Base-by-base conservation (phyloP, 768 basidiomycete genomes). In the Termitomyces sp. region DNA sequence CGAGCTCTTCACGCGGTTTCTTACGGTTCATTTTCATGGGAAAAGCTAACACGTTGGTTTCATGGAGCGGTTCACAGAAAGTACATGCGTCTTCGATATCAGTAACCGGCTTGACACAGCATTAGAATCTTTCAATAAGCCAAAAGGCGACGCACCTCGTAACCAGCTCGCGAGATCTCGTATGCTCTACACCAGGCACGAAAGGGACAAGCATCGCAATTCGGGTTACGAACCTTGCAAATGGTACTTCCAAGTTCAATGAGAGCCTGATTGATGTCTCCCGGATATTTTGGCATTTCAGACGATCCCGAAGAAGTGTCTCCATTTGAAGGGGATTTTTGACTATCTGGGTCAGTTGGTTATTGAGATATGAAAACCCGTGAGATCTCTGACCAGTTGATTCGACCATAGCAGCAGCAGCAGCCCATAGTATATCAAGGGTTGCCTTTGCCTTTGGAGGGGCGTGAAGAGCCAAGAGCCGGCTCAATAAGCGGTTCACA, bases 171-270 rank as follows among this genome's bases (percentile, higher is more conserved):
- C 38, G 62, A 42, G 54, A 41, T 25, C 53, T 52, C 57, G 63
- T 87, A 88, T 1, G 89, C 95, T 17, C 75, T 71, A 65, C 95
- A 98, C 74, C 82, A 81, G 21, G 73, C 59, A 46, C 71, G 80
- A 43, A 98, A 62, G 19, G 94, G 92, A 70, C 95, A 98, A 17
- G 72, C 65, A 17, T 64, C 72, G 65, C 95, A 98, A 19, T 74
- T 71, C 10, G 95, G 95, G 60, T 89, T 83, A 59, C 84, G 85
- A 41, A 90, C 86, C 70, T 89, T 94, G 75, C 95, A 98, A 3
- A 97, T 82, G 3, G 93, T 96, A 68, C 90, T 91, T 48, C 95
- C 95, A 7, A 98, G 83, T 68, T 98, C 95, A 69, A 98, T 98
- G 50, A 98, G 77, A 14, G 91, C 94, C 73, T 97, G 90, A 66